phyloP scores from a whole-genome alignment of 2,329 filamentous ascomycete genomes.

The Stagonosporopsis cucurbitacearum region DNA sequence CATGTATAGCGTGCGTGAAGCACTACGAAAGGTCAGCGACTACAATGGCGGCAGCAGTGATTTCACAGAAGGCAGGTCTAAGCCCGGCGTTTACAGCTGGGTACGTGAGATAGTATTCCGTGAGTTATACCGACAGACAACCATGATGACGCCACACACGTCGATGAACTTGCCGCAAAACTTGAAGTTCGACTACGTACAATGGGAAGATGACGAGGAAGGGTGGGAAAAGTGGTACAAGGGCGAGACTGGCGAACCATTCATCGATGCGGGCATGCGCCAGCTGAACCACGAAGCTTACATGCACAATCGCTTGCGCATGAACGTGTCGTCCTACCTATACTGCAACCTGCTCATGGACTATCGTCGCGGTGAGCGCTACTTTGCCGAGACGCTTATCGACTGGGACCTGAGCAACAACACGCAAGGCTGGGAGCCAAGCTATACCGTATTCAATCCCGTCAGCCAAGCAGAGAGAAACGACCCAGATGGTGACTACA shows the following conservation, averaged over 20 bases:
- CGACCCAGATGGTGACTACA: constrained; percentile 49
- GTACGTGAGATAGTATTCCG: constrained; percentile 61
- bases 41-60: constrained; percentile 52
- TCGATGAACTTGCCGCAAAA: constrained; percentile 60
- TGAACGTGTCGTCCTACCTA: constrained; percentile 58
- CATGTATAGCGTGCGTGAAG: constrained; percentile 55
- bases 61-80: constrained; percentile 50
- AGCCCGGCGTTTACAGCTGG: constrained; percentile 52
- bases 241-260: constrained; percentile 56
- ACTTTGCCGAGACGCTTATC: constrained; percentile 58
- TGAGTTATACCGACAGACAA: constrained; percentile 59
- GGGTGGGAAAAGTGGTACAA: constrained; percentile 58
- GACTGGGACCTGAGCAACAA: constrained; percentile 59
- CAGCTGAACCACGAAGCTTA: constrained; percentile 58
- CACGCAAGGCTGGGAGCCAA: constrained; percentile 60
- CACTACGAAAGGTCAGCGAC: constrained; percentile 50
- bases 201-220: constrained; percentile 59
- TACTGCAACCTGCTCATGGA: constrained; percentile 58
- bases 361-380: constrained; percentile 58
- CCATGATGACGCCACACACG: constrained; percentile 55
- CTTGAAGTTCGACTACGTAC: constrained; percentile 59
- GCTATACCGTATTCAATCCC: constrained; percentile 58
- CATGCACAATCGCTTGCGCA: constrained; percentile 61
- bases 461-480: constrained; percentile 49
- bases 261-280: constrained; percentile 60